Evolutionary conservation across 2,329 filamentous ascomycete genomes (phyloP).

Genomic region (Alternaria dauci): DNA sequence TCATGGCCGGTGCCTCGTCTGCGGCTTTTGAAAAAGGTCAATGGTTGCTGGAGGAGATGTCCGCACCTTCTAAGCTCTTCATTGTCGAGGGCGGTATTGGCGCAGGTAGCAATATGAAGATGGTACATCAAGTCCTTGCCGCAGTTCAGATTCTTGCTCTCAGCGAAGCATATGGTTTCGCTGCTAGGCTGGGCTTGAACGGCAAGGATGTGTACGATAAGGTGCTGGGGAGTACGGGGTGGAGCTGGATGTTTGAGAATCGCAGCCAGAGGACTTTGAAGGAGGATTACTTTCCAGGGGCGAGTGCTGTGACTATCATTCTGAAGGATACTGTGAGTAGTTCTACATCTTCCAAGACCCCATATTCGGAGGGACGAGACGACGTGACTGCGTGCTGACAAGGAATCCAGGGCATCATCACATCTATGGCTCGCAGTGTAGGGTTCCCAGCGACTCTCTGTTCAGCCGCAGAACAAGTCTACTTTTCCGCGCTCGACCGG

Average conservation of each 20-base stretch:
- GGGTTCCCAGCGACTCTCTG: conserved; percentile 69
- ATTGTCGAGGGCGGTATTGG: conserved; percentile 62
- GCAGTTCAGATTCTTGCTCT: conserved; percentile 66
- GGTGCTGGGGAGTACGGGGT: conserved; percentile 56
- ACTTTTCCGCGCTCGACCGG: conserved; percentile 66
- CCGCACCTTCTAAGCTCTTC: conserved; percentile 67
- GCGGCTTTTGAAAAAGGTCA: conserved; percentile 65
- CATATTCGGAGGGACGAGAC: neutral
- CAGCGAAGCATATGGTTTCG: conserved; percentile 66
- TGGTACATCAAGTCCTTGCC: conserved; percentile 66
- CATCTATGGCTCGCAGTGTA: conserved; percentile 66
- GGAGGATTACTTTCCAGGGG: conserved; percentile 59
- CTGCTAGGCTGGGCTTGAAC: conserved; percentile 62
- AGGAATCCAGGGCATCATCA: conserved; percentile 66
- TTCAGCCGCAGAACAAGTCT: conserved; percentile 70
- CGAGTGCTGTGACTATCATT: conserved; percentile 57
- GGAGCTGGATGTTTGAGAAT: conserved; percentile 66
- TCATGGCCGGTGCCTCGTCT: conserved; percentile 73
- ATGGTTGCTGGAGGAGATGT: conserved; percentile 69
- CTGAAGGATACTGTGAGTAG: conserved; percentile 55
- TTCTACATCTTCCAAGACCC: no score
- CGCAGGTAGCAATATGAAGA: conserved; percentile 65
- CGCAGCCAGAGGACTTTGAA: conserved; percentile 63
- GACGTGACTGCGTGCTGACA: conserved; percentile 4
- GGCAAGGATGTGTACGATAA: conserved; percentile 59